A percentile compares a stretch with the other conserved stretches of the same genome.
Evolutionary conservation across 2,329 filamentous ascomycete species (phyloP).

Genomic region (Neopestalotiopsis clavispora): DNA sequence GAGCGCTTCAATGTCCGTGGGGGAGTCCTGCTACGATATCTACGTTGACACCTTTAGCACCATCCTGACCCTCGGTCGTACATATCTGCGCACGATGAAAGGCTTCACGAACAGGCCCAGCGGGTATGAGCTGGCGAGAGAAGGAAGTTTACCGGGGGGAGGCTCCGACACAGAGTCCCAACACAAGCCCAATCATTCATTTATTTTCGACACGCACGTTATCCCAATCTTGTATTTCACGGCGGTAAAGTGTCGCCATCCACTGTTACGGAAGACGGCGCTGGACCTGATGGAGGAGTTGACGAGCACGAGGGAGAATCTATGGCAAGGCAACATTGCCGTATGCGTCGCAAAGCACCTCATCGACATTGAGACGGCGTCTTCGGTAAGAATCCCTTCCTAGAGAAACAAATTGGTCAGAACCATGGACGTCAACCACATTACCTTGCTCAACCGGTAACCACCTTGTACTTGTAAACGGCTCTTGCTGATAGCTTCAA

Average conservation of each 20-base stretch:
- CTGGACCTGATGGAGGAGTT: neutral
- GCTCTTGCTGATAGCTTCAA: no score
- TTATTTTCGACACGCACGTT: conserved; percentile 5
- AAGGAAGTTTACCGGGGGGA: neutral
- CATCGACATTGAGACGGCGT: conserved; percentile 1
- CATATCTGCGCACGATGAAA: neutral
- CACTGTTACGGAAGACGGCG: neutral
- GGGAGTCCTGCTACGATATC: neutral
- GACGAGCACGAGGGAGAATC: neutral
- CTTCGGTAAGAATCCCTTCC: neutral
- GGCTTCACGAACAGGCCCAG: neutral
- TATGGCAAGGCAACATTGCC: neutral
- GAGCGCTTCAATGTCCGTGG: neutral
- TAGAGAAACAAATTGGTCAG: no score
- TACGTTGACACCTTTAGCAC: conserved; percentile 2
- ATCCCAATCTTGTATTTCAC: conserved; percentile 1
- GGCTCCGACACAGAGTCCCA: neutral
- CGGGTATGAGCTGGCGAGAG: neutral
- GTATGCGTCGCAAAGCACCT: neutral
- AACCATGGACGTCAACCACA: no score
- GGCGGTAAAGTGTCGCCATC: conserved; percentile 6
- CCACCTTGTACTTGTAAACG: no score
- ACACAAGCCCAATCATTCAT: neutral
- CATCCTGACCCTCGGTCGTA: neutral
- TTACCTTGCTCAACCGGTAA: no score